These are phyloP conservation scores for Alloascoidea africana DNA, from an alignment of 805 yeast genomes.

Conservation along the genomic window DNA sequence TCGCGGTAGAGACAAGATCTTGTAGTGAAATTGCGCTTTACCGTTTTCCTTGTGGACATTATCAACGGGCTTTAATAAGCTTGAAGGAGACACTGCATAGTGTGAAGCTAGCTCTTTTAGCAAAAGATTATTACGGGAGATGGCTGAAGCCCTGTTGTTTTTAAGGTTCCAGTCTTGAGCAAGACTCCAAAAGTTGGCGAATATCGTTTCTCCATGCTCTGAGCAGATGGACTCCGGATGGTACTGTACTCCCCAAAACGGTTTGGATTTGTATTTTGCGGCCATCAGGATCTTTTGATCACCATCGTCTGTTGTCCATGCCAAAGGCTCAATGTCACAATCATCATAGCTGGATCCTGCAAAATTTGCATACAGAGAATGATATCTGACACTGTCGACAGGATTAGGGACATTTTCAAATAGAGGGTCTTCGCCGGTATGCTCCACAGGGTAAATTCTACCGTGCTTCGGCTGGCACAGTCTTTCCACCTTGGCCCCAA, in stretches of 20 bases:
- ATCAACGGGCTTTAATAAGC: neutral
- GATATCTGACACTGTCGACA: slow-evolving; percentile 74
- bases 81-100: neutral
- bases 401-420: slow-evolving; percentile 24
- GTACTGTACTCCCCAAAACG: slow-evolving; percentile 89
- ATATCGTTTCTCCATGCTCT: slow-evolving; percentile 38
- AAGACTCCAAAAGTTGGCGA: slow-evolving; percentile 45
- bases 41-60: too few relatives aligned
- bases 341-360: too few relatives aligned
- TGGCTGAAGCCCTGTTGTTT: neutral
- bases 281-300: slow-evolving; percentile 54
- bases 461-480: slow-evolving; percentile 68
- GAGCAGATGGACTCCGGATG: slow-evolving; percentile 96
- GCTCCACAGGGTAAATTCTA: slow-evolving; percentile 44
- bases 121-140: neutral
- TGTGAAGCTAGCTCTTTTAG: neutral
- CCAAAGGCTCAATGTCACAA: slow-evolving; percentile 36
- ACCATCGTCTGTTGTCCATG: slow-evolving; percentile 34
- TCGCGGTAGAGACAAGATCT: slow-evolving; percentile 2
- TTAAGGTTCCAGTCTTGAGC: slow-evolving; percentile 22
- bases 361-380: slow-evolving; percentile 50
- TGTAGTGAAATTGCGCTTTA: slow-evolving; percentile 4
- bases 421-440: slow-evolving; percentile 19
- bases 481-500: slow-evolving; percentile 40
- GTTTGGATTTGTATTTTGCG: slow-evolving; percentile 38